phyloP scores from a whole-genome alignment of 306 rosid species.

The Castanopsis chinensis region DNA sequence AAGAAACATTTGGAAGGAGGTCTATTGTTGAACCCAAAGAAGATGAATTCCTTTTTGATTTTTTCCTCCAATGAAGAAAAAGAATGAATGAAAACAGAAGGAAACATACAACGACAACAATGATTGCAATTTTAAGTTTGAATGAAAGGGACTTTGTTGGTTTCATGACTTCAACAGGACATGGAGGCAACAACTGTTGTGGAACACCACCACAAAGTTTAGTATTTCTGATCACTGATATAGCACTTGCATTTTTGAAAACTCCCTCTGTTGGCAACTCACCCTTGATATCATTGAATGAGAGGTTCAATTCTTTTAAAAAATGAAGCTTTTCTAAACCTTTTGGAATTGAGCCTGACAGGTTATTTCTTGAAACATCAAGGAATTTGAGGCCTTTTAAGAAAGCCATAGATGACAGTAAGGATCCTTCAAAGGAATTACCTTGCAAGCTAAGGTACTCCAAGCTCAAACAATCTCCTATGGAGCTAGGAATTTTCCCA shows the following conservation, averaged over 20 bases:
- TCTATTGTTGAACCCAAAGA: not conserved
- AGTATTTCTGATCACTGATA: not conserved
- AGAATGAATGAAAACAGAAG: not conserved
- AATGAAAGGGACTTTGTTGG: constrained; percentile 6
- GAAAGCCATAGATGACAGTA: constrained; percentile 37
- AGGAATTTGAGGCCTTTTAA: constrained; percentile 26
- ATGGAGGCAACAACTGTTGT: not conserved
- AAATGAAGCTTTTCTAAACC: constrained; percentile 3
- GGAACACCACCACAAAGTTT: constrained; percentile 22
- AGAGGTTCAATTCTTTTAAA: constrained; percentile 28
- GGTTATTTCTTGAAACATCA: constrained; percentile 30
- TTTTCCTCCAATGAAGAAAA: not conserved
- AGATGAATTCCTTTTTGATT: not conserved
- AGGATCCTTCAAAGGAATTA: constrained; percentile 15
- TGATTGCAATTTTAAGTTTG: not conserved
- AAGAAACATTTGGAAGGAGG: constrained; percentile 15
- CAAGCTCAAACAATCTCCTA: constrained; percentile 23
- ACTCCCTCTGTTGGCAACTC: constrained; percentile 36
- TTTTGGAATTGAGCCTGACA: constrained; percentile 36
- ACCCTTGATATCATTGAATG: constrained; percentile 41
- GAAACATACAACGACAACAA: constrained; percentile 10
- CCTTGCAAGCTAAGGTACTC: constrained; percentile 30
- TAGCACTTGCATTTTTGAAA: constrained; percentile 25
- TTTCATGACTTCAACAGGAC: constrained; percentile 9
- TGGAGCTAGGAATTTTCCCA: constrained; percentile 26